Conservation (phyloP, 2,329 filamentous ascomycete species). For the Colletotrichum paranaense region DNA sequence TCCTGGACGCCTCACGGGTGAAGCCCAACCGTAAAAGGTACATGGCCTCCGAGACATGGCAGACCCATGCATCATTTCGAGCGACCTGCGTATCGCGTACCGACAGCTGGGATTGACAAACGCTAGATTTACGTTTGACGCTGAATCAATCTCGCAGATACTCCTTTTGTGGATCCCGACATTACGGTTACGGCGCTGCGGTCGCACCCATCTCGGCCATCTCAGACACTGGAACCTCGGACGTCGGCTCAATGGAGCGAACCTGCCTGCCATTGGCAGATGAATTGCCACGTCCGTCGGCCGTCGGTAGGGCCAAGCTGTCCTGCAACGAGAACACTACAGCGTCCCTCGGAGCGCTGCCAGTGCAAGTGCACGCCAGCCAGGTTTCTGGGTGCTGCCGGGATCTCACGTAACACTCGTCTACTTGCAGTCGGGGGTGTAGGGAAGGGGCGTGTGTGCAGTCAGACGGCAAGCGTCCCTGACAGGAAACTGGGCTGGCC, state of each 20-base stretch:
- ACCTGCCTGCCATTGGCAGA: slow-evolving; percentile 1
- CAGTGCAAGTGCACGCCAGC: slow-evolving; percentile 19
- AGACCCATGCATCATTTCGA: slow-evolving; percentile 14
- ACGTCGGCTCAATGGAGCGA: slow-evolving; percentile 30
- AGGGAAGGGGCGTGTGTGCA: slow-evolving; percentile 4
- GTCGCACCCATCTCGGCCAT: slow-evolving; percentile 25
- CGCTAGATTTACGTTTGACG: slow-evolving; percentile 31
- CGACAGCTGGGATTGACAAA: slow-evolving; percentile 25
- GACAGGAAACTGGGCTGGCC: slow-evolving; percentile 10
- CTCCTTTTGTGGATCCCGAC: slow-evolving; percentile 25
- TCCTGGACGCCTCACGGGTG: background rate
- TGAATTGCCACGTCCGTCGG: background rate
- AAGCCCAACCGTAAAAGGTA: slow-evolving; percentile 1
- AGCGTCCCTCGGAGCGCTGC: background rate
- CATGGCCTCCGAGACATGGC: background rate
- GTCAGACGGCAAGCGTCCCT: slow-evolving; percentile 26
- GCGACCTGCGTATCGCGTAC: slow-evolving; percentile 18
- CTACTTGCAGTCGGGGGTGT: slow-evolving; percentile 26
- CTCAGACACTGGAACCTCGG: slow-evolving; percentile 29
- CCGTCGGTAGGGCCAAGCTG: background rate
- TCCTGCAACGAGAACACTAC: background rate
- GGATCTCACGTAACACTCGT: slow-evolving; percentile 34
- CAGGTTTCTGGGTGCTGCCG: slow-evolving; percentile 29
- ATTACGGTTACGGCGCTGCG: slow-evolving; percentile 9
- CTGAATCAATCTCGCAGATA: slow-evolving; percentile 34